These are phyloP conservation scores for Noccaea bulbosa DNA, from an alignment of 345 rosid species.

Conservation along the genomic window DNA sequence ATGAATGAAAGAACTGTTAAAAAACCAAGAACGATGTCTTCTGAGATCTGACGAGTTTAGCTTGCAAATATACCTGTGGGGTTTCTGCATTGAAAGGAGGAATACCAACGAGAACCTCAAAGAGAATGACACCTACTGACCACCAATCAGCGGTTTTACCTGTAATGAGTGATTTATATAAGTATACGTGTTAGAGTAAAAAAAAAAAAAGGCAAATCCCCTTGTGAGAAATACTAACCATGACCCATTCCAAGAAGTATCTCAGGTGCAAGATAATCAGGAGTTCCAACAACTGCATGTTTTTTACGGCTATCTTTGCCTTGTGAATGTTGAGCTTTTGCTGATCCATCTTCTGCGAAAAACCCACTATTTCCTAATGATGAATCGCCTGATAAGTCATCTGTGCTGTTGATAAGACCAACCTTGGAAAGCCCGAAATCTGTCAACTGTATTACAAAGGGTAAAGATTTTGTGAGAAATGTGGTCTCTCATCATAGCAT, in stretches of 20 bases:
- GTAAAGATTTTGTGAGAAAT: conserved; percentile 41
- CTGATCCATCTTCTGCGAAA: conserved; percentile 56
- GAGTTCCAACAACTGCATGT: conserved; percentile 87
- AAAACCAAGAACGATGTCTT: not conserved
- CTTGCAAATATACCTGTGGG: conserved; percentile 65
- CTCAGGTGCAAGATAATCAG: conserved; percentile 99
- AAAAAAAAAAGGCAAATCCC: not conserved
- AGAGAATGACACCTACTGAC: conserved; percentile 95
- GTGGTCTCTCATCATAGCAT: not conserved
- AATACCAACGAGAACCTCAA: conserved; percentile 87
- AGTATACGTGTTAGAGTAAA: not conserved
- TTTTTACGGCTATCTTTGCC: conserved; percentile 70
- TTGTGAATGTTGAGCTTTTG: conserved; percentile 45
- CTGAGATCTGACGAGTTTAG: not conserved
- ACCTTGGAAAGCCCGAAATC: conserved; percentile 98
- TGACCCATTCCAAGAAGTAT: conserved; percentile 99
- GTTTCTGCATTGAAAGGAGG: conserved; percentile 96
- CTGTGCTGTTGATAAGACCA: conserved; percentile 96
- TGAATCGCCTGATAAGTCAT: conserved; percentile 80
- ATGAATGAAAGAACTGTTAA: not conserved
- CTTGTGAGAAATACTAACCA: conserved; percentile 53
- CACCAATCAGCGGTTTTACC: conserved; percentile 99
- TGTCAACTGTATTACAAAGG: conserved; percentile 76
- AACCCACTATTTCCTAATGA: conserved; percentile 59
- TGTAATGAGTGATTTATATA: conserved; percentile 41